phyloP scores from a whole-genome alignment of 2,329 filamentous ascomycete genomes.

The Orbilia blumenaviensis region DNA sequence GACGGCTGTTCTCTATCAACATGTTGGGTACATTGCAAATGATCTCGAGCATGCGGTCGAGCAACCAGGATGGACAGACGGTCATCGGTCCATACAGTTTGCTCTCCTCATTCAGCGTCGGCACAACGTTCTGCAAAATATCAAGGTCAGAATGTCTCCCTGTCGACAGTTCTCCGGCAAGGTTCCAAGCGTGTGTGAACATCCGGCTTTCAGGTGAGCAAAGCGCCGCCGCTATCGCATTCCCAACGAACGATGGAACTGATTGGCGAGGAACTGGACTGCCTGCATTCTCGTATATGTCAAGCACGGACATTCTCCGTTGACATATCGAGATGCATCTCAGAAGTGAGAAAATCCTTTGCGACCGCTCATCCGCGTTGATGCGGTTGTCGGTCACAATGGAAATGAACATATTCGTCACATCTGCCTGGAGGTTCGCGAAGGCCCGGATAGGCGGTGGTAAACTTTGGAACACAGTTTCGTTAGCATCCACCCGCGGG shows the following conservation, averaged over 20 bases:
- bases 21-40: constrained; percentile 59
- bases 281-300: constrained; percentile 57
- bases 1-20: constrained; percentile 58
- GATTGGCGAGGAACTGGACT: constrained; percentile 55
- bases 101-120: constrained; percentile 53
- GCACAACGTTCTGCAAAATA: constrained; percentile 57
- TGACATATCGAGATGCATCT: constrained; percentile 57
- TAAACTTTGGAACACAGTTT: constrained; percentile 56
- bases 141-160: constrained; percentile 55
- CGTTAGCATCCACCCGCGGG: constrained; percentile 55
- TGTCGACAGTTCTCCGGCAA: constrained; percentile 54
- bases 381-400: constrained; percentile 57
- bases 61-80: constrained; percentile 58
- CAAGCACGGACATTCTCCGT: constrained; percentile 58
- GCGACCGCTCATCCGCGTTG: constrained; percentile 56
- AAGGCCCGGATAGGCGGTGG: constrained; percentile 57
- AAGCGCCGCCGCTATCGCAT: constrained; percentile 57
- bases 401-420: constrained; percentile 57
- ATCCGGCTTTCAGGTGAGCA: constrained; percentile 57
- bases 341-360: constrained; percentile 57
- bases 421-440: constrained; percentile 56
- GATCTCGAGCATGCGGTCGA: constrained; percentile 58
- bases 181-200: constrained; percentile 57
- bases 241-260: constrained; percentile 58
- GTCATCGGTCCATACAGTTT: constrained; percentile 56